Conservation (phyloP, 2,329 filamentous ascomycete genomes). For the Claviceps arundinis region DNA sequence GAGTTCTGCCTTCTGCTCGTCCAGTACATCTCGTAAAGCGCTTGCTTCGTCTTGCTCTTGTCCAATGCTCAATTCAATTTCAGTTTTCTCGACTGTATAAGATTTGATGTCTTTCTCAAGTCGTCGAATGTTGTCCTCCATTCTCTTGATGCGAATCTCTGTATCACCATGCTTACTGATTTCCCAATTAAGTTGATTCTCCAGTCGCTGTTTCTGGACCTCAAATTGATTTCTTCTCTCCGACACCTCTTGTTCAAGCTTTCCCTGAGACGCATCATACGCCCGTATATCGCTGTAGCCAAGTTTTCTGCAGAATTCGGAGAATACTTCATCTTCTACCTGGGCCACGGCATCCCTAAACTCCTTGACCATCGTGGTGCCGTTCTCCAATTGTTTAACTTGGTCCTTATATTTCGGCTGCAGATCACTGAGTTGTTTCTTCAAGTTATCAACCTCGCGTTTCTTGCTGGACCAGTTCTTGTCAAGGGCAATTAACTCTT, state of each 20-base stretch:
- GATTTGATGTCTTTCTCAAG: conserved; percentile 56
- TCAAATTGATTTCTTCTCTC: conserved; percentile 80
- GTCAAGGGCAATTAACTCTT: conserved; percentile 65
- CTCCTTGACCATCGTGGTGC: conserved; percentile 34
- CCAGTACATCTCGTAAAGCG: conserved; percentile 57
- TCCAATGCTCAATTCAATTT: conserved; percentile 61
- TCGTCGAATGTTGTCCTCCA: conserved; percentile 53
- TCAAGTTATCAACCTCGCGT: conserved; percentile 63
- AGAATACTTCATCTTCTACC: conserved; percentile 82
- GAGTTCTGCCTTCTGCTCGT: conserved; percentile 54
- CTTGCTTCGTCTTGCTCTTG: conserved; percentile 65
- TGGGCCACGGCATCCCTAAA: conserved; percentile 53
- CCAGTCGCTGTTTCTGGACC: conserved; percentile 65
- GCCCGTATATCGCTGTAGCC: conserved; percentile 83
- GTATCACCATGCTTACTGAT: conserved; percentile 40
- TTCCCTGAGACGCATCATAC: conserved; percentile 88
- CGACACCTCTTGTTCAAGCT: conserved; percentile 76
- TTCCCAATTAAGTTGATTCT: conserved; percentile 47
- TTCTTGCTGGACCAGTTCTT: conserved; percentile 77
- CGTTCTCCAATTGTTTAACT: conserved; percentile 50
- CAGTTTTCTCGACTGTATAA: conserved; percentile 58
- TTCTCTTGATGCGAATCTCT: conserved; percentile 51
- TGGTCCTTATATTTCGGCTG: conserved; percentile 69
- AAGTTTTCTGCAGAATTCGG: conserved; percentile 70
- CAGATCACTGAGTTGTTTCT: conserved; percentile 60